phyloP scores from a whole-genome alignment of 2,329 filamentous ascomycete species.

The Aspergillus fischeri region DNA sequence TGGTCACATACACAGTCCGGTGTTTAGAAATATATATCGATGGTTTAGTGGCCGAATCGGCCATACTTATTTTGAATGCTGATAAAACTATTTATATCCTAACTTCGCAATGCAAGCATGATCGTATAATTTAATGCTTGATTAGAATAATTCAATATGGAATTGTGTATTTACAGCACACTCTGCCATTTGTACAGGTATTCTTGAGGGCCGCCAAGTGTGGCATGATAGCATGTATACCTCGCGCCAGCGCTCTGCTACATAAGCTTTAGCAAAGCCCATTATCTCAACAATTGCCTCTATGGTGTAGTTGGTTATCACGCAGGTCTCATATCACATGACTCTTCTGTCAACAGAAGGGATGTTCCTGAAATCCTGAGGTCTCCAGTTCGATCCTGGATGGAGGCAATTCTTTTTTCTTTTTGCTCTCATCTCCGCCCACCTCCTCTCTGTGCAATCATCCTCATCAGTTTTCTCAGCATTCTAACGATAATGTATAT shows the following conservation, averaged over 20 bases:
- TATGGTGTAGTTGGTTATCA: not conserved
- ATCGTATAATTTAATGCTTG: not conserved
- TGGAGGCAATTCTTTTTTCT: not conserved
- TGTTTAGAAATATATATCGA: not conserved
- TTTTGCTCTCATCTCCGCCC: too few species aligned
- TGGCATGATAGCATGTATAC: too few species aligned
- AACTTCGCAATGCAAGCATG: not conserved
- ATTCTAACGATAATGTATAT: too few species aligned
- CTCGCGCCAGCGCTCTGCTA: not conserved
- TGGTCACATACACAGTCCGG: too few species aligned
- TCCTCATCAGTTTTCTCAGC: too few species aligned
- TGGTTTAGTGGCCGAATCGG: too few species aligned
- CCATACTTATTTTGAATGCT: not conserved
- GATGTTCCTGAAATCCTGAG: not conserved
- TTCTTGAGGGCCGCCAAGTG: too few species aligned
- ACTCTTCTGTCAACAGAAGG: not conserved
- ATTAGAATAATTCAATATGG: too few species aligned
- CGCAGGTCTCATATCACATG: not conserved
- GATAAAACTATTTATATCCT: not conserved
- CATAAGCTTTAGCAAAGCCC: not conserved
- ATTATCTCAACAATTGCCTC: not conserved
- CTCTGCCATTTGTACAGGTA: too few species aligned
- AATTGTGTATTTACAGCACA: too few species aligned
- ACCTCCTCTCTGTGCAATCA: too few species aligned
- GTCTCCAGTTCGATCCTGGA: not conserved